These are phyloP conservation scores for Histomonas meleagridis DNA, from an alignment of 208 protist species.

Conservation along the genomic window DNA sequence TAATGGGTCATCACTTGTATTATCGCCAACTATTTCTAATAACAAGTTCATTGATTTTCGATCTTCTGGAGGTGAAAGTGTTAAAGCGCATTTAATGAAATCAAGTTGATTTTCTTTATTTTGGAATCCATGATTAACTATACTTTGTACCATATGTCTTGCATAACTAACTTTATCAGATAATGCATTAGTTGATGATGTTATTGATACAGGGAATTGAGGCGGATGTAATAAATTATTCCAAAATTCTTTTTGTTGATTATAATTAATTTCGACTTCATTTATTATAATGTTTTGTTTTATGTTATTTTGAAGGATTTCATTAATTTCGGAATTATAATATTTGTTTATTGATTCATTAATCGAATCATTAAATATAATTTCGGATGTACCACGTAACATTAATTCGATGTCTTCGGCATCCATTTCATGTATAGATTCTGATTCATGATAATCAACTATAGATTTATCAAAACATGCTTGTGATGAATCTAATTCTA, in stretches of 20 bases:
- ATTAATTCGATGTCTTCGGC: not conserved
- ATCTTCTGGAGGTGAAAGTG: not conserved
- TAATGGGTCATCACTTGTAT: not conserved
- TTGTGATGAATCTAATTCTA: not conserved
- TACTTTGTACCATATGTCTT: not conserved
- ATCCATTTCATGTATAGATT: not conserved
- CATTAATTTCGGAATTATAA: not conserved
- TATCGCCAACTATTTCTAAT: not conserved
- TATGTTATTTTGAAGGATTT: not conserved
- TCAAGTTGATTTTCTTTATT: not conserved
- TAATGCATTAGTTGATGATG: too few species aligned
- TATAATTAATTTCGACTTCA: not conserved
- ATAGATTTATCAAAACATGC: not conserved
- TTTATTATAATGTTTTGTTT: not conserved
- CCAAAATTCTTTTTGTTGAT: not conserved
- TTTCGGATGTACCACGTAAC: not conserved
- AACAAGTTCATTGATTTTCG: not conserved
- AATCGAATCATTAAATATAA: not conserved
- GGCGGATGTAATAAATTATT: not conserved
- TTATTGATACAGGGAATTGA: not conserved
- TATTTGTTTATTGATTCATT: not conserved
- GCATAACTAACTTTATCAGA: not conserved
- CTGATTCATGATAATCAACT: not conserved
- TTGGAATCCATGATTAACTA: not conserved
- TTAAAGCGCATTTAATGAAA: not conserved